Evolutionary conservation across 148 eudicot genomes (phyloP).

Genomic region (Cornus controversa): DNA sequence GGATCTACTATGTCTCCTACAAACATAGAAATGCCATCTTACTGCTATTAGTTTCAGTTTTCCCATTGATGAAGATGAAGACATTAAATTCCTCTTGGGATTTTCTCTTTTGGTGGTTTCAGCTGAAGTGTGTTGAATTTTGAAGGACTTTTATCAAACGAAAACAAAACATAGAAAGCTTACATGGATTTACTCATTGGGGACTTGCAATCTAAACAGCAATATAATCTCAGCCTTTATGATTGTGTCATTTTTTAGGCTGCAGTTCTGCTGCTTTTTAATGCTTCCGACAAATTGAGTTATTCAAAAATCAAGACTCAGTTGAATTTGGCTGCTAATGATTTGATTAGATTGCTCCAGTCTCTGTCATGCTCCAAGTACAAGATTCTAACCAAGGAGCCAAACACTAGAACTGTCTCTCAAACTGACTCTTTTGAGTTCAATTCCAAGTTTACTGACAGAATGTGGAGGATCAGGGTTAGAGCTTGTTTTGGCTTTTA

Average conservation of each 20-base stretch:
- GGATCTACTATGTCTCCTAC: too few relatives aligned
- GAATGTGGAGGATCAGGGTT: slow-evolving; percentile 44
- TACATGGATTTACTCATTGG: slow-evolving; percentile 49
- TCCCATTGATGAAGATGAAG: too few relatives aligned
- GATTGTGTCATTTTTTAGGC: slow-evolving; percentile 29
- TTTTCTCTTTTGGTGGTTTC: not conserved
- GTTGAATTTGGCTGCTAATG: slow-evolving; percentile 43
- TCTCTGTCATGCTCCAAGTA: slow-evolving; percentile 46
- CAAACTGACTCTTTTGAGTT: slow-evolving; percentile 34
- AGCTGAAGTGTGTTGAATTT: slow-evolving; percentile 49
- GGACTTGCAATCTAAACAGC: slow-evolving; percentile 35
- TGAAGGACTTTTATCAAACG: slow-evolving; percentile 38
- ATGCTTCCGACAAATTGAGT: slow-evolving; percentile 40
- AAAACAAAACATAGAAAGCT: slow-evolving; percentile 44
- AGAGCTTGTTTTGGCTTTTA: not conserved
- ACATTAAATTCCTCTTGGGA: too few relatives aligned
- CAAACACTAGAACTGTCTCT: slow-evolving; percentile 26
- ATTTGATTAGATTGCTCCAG: slow-evolving; percentile 36
- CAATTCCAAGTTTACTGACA: slow-evolving; percentile 41
- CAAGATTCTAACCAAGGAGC: slow-evolving; percentile 39
- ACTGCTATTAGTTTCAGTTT: too few relatives aligned
- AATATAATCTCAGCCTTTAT: slow-evolving; percentile 27
- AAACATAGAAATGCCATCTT: too few relatives aligned
- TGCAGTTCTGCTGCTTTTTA: slow-evolving; percentile 38
- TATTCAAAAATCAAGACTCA: slow-evolving; percentile 37